Percentiles rank a stretch among this genome's conserved stretches.
Conservation (phyloP, 1,284 basidiomycete species). For the Leccinum pachyderme region DNA sequence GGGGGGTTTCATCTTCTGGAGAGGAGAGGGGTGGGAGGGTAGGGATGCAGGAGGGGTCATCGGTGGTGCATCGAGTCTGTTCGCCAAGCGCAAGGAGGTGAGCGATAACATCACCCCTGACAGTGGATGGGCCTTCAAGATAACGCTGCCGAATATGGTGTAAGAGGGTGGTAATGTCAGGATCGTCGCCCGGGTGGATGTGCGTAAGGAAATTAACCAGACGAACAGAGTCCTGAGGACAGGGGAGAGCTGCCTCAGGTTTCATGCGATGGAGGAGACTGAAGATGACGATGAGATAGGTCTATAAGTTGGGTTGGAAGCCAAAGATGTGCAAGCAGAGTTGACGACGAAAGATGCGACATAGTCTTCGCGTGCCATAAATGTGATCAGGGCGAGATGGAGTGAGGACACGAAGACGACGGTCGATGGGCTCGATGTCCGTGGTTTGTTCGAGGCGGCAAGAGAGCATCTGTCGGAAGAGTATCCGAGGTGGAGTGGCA, state of each 20-base stretch:
- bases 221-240: slow-evolving; percentile 5
- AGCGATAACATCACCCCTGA: slow-evolving; percentile 18
- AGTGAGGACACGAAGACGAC: slow-evolving; percentile 37
- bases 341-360: slow-evolving; percentile 43
- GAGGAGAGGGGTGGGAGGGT: background rate
- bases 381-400: slow-evolving; percentile 42
- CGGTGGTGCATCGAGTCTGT: background rate
- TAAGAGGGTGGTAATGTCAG: slow-evolving; percentile 10
- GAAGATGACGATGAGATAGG: slow-evolving; percentile 42
- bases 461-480: slow-evolving; percentile 48
- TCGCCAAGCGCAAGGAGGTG: slow-evolving; percentile 24
- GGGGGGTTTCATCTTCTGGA: background rate
- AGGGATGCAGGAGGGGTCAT: slow-evolving; percentile 8
- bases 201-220: slow-evolving; percentile 26
- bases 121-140: background rate
- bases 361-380: slow-evolving; percentile 46
- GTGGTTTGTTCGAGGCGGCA: slow-evolving; percentile 31
- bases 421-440: slow-evolving; percentile 21
- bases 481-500: slow-evolving; percentile 37
- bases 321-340: slow-evolving; percentile 31
- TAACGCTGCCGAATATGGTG: slow-evolving; percentile 16
- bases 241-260: slow-evolving; percentile 10
- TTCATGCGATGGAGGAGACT: slow-evolving; percentile 29
- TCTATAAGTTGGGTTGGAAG: slow-evolving; percentile 34
- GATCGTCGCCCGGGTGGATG: slow-evolving; percentile 23